Evolutionary conservation across 495 filamentous ascomycete genomes (phyloP).

Genomic region (Aspergillus sclerotiicarbonarius): DNA sequence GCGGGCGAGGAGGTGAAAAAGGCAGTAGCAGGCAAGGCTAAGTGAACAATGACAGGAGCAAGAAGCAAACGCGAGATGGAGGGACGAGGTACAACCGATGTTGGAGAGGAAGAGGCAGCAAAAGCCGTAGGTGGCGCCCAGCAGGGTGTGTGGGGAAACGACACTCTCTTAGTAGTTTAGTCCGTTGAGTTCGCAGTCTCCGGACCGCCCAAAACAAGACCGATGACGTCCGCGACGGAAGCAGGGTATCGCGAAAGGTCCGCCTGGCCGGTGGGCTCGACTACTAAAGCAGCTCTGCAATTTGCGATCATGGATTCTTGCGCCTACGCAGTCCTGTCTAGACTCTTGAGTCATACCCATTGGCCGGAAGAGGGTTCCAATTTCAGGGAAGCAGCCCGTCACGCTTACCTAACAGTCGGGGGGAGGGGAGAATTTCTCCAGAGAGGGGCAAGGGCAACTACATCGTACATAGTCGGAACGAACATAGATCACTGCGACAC

Average conservation of each 20-base stretch:
- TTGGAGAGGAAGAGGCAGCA: conserved; percentile 18
- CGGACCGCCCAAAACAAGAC: conserved; percentile 34
- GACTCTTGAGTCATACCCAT: conserved; percentile 22
- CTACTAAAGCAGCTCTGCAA: conserved; percentile 8
- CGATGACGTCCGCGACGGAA: conserved; percentile 40
- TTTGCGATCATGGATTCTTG: neutral
- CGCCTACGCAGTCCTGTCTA: conserved; percentile 24
- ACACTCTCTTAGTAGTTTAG: conserved; percentile 19
- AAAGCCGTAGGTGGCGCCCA: conserved; percentile 26
- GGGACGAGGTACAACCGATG: neutral
- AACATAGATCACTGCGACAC: too few species aligned
- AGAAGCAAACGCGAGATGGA: neutral
- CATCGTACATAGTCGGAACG: neutral
- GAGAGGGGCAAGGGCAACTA: neutral
- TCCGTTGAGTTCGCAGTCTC: conserved; percentile 21
- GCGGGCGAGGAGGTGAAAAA: conserved; percentile 4
- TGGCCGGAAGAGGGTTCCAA: conserved; percentile 29
- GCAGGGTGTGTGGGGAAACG: conserved; percentile 36
- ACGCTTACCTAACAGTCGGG: conserved; percentile 18
- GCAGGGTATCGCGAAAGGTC: conserved; percentile 19
- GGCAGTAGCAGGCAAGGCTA: conserved; percentile 7
- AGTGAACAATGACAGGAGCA: neutral
- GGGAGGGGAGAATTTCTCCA: conserved; percentile 4
- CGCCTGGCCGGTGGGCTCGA: conserved; percentile 10
- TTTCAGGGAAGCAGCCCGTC: conserved; percentile 9